Percentiles rank a stretch among this genome's conserved stretches.
phyloP scores from a whole-genome alignment of 2,329 filamentous ascomycete genomes.

The Aspergillus versicolor region DNA sequence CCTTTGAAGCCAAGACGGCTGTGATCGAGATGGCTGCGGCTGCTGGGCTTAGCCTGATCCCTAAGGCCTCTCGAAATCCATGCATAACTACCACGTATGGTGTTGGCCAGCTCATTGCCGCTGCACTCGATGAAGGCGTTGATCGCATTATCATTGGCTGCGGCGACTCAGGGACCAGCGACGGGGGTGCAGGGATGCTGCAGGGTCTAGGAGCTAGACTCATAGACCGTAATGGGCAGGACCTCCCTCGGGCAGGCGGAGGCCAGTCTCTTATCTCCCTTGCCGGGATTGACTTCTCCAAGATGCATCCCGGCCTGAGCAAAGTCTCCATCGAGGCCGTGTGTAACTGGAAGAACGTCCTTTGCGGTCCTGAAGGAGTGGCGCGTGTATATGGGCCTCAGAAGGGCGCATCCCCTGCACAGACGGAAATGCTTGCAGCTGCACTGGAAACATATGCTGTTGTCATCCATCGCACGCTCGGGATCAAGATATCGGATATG shows the following conservation, averaged over 20 bases:
- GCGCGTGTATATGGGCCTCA: conserved; percentile 54
- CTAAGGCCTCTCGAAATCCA: conserved; percentile 45
- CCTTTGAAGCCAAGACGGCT: conserved; percentile 34
- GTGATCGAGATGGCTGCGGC: conserved; percentile 56
- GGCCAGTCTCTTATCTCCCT: conserved; percentile 42
- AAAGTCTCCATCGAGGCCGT: conserved; percentile 49
- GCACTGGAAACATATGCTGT: conserved; percentile 47
- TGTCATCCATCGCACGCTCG: conserved; percentile 35
- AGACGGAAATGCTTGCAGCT: conserved; percentile 44
- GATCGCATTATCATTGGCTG: conserved; percentile 52
- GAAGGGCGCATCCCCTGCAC: conserved; percentile 48
- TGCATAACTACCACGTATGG: conserved; percentile 53
- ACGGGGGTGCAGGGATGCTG: conserved; percentile 55
- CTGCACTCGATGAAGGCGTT: conserved; percentile 49
- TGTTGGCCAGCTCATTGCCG: conserved; percentile 50
- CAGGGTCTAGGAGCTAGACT: conserved; percentile 53
- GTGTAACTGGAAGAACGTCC: conserved; percentile 54
- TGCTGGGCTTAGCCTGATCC: conserved; percentile 53
- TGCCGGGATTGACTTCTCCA: conserved; percentile 40
- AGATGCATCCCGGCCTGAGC: conserved; percentile 40
- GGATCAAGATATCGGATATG: conserved; percentile 36
- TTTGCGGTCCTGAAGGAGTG: conserved; percentile 51
- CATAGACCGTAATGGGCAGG: conserved; percentile 37
- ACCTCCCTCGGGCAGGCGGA: conserved; percentile 42
- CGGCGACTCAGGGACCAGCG: conserved; percentile 56